Evolutionary conservation across 768 basidiomycete genomes (phyloP), one percentile per base, ranked within the genome.

Genomic region (Leccinum uliginosum): DNA sequence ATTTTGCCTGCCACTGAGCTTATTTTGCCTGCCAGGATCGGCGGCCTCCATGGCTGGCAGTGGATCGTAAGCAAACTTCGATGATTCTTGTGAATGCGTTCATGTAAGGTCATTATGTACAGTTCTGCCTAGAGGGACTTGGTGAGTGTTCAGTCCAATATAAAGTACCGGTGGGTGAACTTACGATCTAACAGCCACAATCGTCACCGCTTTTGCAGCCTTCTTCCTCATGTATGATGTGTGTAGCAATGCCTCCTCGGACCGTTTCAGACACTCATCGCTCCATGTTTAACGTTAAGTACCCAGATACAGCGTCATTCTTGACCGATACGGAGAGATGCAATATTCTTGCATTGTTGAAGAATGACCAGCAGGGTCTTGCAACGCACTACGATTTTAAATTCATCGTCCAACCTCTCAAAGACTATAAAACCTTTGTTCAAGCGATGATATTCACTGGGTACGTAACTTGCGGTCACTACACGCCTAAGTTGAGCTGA

Each of bases 201-300:
- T 68, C 12, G 3, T 68, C 11, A 27, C 59, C 12, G 71, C 71
- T 15, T 54, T 58, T n/a, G 32, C 12, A 1, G 59, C 68, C 21
- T 84, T 75, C 66, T 84, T 80, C 65, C 74, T 75, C 65, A 79
- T 85, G 72, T 68, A 83, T 56, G 83, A 85, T 66, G 80, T 80
- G 26, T 21, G 51, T 14, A 2, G 7, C 8, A 30, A 19, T 6
- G 11, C 30, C 38, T 32, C 21, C 6, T 19, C 12, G 6, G 62
- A 24, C 59, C 5, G 29, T 11, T 60, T 19, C 63, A 47, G 43
- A 27, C 49, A 15, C 53, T 55, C 8, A 63, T 38, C 6, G 6
- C 26, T 17, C 24, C 1, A 17, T 48, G 14, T 9, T 24, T 24
- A 15, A 23, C 45, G 7, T 46, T 3, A 57, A 81, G 80, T 84